Conservation (phyloP, 495 filamentous ascomycete genomes). For the Friedmanniomyces simplex region DNA sequence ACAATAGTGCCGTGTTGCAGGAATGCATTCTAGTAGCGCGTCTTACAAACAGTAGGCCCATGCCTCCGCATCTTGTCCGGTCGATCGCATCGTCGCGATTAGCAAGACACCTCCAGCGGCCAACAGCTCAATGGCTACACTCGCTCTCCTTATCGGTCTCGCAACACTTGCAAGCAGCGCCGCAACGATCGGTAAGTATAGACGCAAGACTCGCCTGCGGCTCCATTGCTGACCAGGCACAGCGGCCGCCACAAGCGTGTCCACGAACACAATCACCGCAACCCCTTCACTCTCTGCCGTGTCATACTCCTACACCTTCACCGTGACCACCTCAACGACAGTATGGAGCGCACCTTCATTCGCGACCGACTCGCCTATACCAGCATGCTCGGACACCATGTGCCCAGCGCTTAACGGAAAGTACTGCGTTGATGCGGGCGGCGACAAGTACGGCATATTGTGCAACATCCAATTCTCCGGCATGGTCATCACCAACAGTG, state of each 20-base stretch:
- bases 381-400: slow-evolving; percentile 4
- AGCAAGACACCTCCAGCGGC: too few species aligned
- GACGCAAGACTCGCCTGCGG: not conserved
- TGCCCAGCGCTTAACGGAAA: slow-evolving; percentile 1
- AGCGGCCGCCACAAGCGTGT: not conserved
- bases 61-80: too few species aligned
- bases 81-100: too few species aligned
- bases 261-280: not conserved
- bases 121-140: not conserved
- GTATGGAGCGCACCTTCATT: slow-evolving; percentile 7
- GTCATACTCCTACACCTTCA: slow-evolving; percentile 8
- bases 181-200: not conserved
- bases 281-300: not conserved
- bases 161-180: not conserved
- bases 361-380: slow-evolving; percentile 1
- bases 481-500: slow-evolving; percentile 5
- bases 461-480: slow-evolving; percentile 5
- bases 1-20: too few species aligned
- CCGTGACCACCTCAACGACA: slow-evolving; percentile 10
- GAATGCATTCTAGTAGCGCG: too few species aligned
- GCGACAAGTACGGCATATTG: slow-evolving; percentile 9
- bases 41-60: too few species aligned
- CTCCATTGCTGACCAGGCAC: not conserved
- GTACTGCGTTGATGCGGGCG: slow-evolving; percentile 1
- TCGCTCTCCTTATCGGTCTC: not conserved